phyloP scores from a whole-genome alignment of 371 early-diverging fungal genomes.

The Aphelidium insulamus region DNA sequence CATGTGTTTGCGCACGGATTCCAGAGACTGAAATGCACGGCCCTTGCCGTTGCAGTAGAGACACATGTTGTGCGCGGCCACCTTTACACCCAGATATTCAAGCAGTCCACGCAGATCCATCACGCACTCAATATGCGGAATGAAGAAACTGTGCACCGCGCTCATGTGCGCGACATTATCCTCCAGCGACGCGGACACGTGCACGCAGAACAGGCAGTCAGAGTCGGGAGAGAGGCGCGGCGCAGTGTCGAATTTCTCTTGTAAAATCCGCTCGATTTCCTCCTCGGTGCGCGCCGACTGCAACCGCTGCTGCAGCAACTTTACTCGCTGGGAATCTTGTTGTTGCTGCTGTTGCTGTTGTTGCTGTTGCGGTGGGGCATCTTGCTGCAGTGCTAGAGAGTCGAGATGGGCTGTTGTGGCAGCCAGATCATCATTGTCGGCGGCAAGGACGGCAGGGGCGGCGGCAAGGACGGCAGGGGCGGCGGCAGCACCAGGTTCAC shows the following conservation, averaged over 20 bases:
- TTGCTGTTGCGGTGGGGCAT: not conserved
- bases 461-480: not conserved
- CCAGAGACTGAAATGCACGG: conserved; percentile 50
- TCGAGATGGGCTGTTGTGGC: no score
- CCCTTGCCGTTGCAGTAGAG: conserved; percentile 86
- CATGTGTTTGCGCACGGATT: conserved; percentile 88
- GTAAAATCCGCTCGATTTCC: conserved; percentile 32
- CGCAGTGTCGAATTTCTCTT: conserved; percentile 42
- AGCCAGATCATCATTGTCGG: no score
- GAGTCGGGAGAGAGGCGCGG: conserved; percentile 27
- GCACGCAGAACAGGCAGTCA: conserved; percentile 72
- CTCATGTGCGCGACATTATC: conserved; percentile 80
- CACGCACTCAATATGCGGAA: conserved; percentile 85
- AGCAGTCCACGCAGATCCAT: conserved; percentile 69
- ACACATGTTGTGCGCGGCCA: conserved; percentile 77
- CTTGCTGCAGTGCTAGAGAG: no score
- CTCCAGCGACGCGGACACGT: conserved; percentile 38
- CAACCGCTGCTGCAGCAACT: not conserved
- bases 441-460: not conserved
- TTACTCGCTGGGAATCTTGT: not conserved
- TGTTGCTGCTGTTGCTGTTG: not conserved
- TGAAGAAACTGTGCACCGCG: conserved; percentile 64
- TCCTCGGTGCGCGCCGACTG: conserved; percentile 12
- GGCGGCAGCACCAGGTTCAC: conserved; percentile 15
- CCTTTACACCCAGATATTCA: conserved; percentile 75